These are phyloP conservation scores for Apodospora peruviana DNA, from an alignment of 495 filamentous ascomycete species.

Conservation along the genomic window DNA sequence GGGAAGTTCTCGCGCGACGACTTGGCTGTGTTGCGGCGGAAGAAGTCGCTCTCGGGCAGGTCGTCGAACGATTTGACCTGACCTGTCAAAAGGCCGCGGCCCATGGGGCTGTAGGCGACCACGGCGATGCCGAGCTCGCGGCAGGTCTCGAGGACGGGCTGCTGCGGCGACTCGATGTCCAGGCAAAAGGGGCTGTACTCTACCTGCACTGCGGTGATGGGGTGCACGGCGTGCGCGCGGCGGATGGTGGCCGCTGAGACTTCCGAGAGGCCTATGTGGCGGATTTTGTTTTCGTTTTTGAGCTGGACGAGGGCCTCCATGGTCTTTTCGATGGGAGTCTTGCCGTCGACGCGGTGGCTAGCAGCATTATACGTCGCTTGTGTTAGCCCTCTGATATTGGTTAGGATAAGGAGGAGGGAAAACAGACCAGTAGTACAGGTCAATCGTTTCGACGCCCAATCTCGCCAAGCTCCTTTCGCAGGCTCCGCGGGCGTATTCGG, in stretches of 20 bases:
- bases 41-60: constrained; percentile 50
- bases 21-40: constrained; percentile 40
- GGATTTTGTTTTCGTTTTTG: constrained; percentile 59
- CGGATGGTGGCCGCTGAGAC: constrained; percentile 67
- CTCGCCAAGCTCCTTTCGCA: constrained; percentile 51
- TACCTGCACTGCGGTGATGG: constrained; percentile 70
- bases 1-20: constrained; percentile 66
- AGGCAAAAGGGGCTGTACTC: constrained; percentile 68
- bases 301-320: constrained; percentile 30
- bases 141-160: constrained; percentile 62
- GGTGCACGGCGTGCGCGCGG: constrained; percentile 59
- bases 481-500: constrained; percentile 61
- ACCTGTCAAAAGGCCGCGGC: constrained; percentile 59
- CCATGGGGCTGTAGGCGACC: constrained; percentile 48
- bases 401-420: too few relatives aligned
- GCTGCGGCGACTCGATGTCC: constrained; percentile 50
- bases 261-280: constrained; percentile 69
- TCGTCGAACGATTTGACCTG: constrained; percentile 59
- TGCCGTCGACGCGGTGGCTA: constrained; percentile 61
- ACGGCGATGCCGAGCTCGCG: constrained; percentile 67
- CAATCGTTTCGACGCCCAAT: constrained; percentile 64
- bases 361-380: too few relatives aligned
- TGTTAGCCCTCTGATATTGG: too few relatives aligned
- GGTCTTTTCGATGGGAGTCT: constrained; percentile 34
- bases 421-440: constrained; percentile 82